Base-by-base conservation (phyloP, 2,329 filamentous ascomycete genomes). In the Fusarium sp. region DNA sequence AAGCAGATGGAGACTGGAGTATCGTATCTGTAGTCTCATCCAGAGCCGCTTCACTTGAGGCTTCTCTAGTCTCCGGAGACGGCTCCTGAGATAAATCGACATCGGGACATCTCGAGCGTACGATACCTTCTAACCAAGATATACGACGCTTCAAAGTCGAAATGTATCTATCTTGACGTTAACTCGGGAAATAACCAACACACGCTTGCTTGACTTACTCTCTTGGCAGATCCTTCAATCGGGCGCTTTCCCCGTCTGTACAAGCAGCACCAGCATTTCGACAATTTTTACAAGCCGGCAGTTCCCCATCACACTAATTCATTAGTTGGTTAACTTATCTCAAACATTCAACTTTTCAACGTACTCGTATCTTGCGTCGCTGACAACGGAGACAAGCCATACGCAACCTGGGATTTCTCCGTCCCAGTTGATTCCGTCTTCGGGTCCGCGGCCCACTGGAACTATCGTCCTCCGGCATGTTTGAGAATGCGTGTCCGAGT, bases 351-450 rank as follows among this genome's bases (percentile, higher is more conserved):
- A 5, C 2, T 27, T 16, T n/a, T 17, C 1, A 16, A 70, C 81
- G 27, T 79, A 85, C 85, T 53, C 83, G 83, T 74, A 88, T 87
- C 77, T 88, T 88, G 29, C 86, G 81, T 46, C 84, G 80, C 67
- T 88, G 86, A 64, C 86, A 88, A 6, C 82, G 78, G 20, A 76
- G 73, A 71, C 79, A 79, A 0, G 80, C 77, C 53, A 84, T 72
- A 7, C 79, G 74, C 49, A 80, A 70, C 17, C 80, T 72, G 29
- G 75, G 71, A 33, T 77, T 80, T 11, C 76, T 77, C 51, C 74
- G 71, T 7, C 71, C 65, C 36, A 70, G 68, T 16, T 75, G 77
- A 10, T 40, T 55, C 62, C 67, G 64, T 38, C 62, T 76, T 49
- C 63, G 59, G 4, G 66, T 61, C 2, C 53, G 70, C 31, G 65